These are phyloP conservation scores for Earliella scabrosa DNA, from an alignment of 1,284 basidiomycete genomes.

Conservation along the genomic window DNA sequence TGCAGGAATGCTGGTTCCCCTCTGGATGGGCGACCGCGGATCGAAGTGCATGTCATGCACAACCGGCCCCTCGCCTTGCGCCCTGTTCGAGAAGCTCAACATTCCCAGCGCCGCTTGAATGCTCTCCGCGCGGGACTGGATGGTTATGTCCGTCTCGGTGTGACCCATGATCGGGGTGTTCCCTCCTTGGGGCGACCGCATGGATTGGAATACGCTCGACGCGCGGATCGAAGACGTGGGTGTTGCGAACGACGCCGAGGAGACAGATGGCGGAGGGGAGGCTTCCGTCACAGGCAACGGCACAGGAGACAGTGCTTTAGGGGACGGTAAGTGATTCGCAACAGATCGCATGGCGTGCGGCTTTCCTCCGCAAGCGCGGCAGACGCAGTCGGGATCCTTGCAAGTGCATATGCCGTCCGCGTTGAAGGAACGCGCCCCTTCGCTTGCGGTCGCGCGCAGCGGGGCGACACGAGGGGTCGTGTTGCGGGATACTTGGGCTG, in stretches of 20 bases:
- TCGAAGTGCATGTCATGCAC: slow-evolving; percentile 26
- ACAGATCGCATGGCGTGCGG: neutral
- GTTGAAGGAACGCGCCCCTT: neutral
- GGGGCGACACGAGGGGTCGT: neutral
- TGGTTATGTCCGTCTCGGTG: slow-evolving; percentile 4
- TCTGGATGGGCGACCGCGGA: slow-evolving; percentile 34
- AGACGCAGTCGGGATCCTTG: slow-evolving; percentile 1
- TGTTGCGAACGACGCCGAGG: neutral
- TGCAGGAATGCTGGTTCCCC: slow-evolving; percentile 23
- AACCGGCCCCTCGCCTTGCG: neutral
- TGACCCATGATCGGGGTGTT: slow-evolving; percentile 12
- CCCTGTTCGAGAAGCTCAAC: slow-evolving; percentile 9
- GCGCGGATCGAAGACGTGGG: neutral
- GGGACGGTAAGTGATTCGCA: neutral
- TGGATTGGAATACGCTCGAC: neutral
- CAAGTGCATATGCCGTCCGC: neutral
- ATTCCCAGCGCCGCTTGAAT: slow-evolving; percentile 3
- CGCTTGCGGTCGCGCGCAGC: slow-evolving; percentile 3
- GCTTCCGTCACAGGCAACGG: neutral
- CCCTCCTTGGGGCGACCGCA: neutral
- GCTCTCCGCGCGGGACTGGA: neutral
- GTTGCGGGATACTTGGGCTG: slow-evolving; percentile 3
- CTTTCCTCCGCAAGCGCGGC: neutral
- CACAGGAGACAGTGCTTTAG: too few relatives aligned
- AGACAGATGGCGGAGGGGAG: neutral